A percentile compares a stretch with the other conserved stretches of the same genome.
Evolutionary conservation across 257 asterid genomes (phyloP).

Genomic region (Capsicum pubescens): DNA sequence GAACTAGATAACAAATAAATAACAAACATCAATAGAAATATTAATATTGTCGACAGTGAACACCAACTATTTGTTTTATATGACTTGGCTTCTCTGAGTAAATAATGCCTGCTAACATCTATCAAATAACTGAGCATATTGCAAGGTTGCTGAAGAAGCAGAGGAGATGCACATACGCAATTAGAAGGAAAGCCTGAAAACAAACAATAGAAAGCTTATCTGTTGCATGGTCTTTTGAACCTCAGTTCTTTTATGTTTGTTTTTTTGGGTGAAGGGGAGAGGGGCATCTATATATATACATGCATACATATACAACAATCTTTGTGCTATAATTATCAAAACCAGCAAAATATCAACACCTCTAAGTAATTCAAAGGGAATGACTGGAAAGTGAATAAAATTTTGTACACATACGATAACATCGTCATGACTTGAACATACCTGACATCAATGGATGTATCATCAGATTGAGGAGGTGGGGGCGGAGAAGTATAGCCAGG

Average conservation of each 20-base stretch:
- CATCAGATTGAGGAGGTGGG: slow-evolving; percentile 41
- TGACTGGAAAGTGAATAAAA: not conserved
- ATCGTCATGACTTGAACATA: slow-evolving; percentile 26
- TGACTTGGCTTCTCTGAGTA: not conserved
- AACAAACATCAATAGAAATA: not conserved
- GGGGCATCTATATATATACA: not conserved
- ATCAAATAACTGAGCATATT: not conserved
- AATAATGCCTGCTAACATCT: not conserved
- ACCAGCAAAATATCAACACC: not conserved
- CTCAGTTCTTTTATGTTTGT: not conserved
- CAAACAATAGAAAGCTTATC: not conserved
- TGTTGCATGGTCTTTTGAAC: not conserved
- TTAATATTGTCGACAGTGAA: not conserved
- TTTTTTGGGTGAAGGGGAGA: not conserved
- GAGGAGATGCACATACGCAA: not conserved
- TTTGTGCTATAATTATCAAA: not conserved
- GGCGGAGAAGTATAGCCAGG: slow-evolving; percentile 63
- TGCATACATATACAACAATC: not conserved
- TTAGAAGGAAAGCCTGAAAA: not conserved
- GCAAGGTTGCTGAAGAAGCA: not conserved
- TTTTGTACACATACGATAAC: not conserved
- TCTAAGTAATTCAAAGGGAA: not conserved
- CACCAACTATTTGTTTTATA: not conserved
- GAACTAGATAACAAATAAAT: not conserved
- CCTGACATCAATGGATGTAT: slow-evolving; percentile 49